Conservation (phyloP, 1,139 yeast genomes). For the Diutina scorzettiae region DNA sequence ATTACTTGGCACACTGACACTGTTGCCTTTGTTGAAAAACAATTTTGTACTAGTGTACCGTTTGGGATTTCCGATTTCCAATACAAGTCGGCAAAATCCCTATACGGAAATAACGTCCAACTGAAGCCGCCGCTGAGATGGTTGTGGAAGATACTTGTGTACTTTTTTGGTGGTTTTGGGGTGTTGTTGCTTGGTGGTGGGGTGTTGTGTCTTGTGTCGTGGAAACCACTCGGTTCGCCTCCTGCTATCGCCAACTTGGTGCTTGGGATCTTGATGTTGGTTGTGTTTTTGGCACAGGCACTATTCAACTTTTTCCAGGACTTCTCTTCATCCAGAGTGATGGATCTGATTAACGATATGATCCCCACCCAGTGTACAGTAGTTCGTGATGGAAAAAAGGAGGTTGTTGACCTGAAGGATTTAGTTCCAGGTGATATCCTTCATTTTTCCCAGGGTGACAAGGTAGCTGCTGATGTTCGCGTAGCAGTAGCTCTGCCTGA, state of each 20-base stretch:
- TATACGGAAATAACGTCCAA: conserved; percentile 26
- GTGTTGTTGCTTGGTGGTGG: conserved; percentile 31
- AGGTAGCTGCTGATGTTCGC: conserved; percentile 24
- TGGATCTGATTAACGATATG: conserved; percentile 36
- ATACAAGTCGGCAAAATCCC: conserved; percentile 11
- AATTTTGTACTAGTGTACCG: conserved; percentile 13
- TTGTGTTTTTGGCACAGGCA: conserved; percentile 37
- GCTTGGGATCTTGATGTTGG: conserved; percentile 31
- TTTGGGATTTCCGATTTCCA: conserved; percentile 14
- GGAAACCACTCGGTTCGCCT: conserved; percentile 43
- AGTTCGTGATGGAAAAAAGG: conserved; percentile 14
- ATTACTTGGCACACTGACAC: conserved; percentile 17
- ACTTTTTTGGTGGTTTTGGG: conserved; percentile 44
- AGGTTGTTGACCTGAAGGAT: conserved; percentile 13
- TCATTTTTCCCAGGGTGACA: conserved; percentile 16
- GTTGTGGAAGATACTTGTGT: conserved; percentile 21
- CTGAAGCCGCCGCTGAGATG: conserved; percentile 25
- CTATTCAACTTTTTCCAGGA: conserved; percentile 39
- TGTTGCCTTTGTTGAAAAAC: conserved; percentile 12
- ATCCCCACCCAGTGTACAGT: conserved; percentile 25
- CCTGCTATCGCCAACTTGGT: conserved; percentile 36
- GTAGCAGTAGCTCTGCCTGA: conserved; percentile 16
- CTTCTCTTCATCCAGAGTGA: conserved; percentile 34
- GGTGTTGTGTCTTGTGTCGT: conserved; percentile 31
- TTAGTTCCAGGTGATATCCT: conserved; percentile 24